Evolutionary conservation across 768 basidiomycete species (phyloP), one percentile per base, ranked within the genome.

Genomic region (Rhizopogon sp.): DNA sequence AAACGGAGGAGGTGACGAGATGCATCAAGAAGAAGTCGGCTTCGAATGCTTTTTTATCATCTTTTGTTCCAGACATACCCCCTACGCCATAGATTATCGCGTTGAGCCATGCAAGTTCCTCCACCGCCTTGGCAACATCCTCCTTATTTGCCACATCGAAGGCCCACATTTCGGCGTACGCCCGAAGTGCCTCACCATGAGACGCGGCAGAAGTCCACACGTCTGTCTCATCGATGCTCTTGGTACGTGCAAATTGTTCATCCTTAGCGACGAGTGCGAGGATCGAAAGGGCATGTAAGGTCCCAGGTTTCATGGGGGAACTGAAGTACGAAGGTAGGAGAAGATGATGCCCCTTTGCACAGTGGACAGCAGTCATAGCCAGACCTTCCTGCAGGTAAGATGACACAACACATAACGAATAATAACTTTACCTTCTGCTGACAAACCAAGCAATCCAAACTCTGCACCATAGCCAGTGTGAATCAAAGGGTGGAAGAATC

Each of bases 21-120:
- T 89, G 88, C 78, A 85, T 82, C 17, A 87, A 58, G 71, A 82
- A 80, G 71, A 89, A 88, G 60, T 88, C 83, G 1, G 81, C 82
- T 37, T 78, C 79, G 72, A 87, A 85, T 78, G 44, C 67, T 71
- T 57, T 78, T 72, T 52, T 66, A 58, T 17, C 54, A 25, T 58
- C 46, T 3, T 16, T 20, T 6, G 25, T 45, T 17, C 16, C 28
- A 9, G 73, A 64, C 70, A 74, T 81, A 13, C 82, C 85, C 20
- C 76, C 78, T 37, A 86, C 71, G 1, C 78, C 84, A 60, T 83
- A 90, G n/a, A 86, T 73, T 16, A 86, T 62, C 0, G 65, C 70
- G 45, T 75, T 77, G 20, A 75, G 68, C 81, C 84, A 89, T 3
- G 71, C 70, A 17, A 90, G 66, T 60, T 90, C 86, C 60, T 84